Evolutionary conservation across 1,284 basidiomycete species (phyloP).

Genomic region (Sanguinoderma infundibulare): DNA sequence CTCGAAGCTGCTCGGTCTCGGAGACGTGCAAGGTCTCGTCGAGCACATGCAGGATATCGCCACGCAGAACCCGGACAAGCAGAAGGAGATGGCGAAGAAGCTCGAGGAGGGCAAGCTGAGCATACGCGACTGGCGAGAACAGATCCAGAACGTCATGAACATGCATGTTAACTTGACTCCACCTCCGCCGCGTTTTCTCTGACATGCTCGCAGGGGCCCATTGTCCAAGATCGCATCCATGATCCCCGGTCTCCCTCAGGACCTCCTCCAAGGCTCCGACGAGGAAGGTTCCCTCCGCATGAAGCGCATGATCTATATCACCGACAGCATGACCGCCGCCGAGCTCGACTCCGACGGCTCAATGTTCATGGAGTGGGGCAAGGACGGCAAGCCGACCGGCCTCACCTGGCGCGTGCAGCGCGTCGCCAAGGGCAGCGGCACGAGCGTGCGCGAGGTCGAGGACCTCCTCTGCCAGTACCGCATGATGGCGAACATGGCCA

Average conservation of each 20-base stretch:
- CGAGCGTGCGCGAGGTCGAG: conserved; percentile 95
- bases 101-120: conserved; percentile 96
- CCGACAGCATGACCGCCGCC: conserved; percentile 93
- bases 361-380: conserved; percentile 83
- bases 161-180: conserved; percentile 68
- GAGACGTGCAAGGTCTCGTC: conserved; percentile 96
- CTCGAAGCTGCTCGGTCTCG: conserved; percentile 93
- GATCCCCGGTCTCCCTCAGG: conserved; percentile 96
- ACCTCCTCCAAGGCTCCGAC: conserved; percentile 87
- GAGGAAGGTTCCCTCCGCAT: conserved; percentile 91
- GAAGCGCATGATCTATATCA: conserved; percentile 99
- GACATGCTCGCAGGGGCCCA: conserved; percentile 73
- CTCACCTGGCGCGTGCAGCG: conserved; percentile 88
- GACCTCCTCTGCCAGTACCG: conserved; percentile 94
- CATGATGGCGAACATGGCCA: conserved; percentile 98
- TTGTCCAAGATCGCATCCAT: conserved; percentile 98
- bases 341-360: conserved; percentile 98
- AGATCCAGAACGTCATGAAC: conserved; percentile 96
- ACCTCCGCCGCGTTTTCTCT: neutral
- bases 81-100: conserved; percentile 99
- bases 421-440: conserved; percentile 95
- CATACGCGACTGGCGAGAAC: conserved; percentile 97
- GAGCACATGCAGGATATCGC: conserved; percentile 98
- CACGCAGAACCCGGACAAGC: conserved; percentile 91
- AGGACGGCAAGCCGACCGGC: conserved; percentile 82